phyloP scores from a whole-genome alignment of 1,284 basidiomycete genomes.

The Sporisorium graminicola region DNA sequence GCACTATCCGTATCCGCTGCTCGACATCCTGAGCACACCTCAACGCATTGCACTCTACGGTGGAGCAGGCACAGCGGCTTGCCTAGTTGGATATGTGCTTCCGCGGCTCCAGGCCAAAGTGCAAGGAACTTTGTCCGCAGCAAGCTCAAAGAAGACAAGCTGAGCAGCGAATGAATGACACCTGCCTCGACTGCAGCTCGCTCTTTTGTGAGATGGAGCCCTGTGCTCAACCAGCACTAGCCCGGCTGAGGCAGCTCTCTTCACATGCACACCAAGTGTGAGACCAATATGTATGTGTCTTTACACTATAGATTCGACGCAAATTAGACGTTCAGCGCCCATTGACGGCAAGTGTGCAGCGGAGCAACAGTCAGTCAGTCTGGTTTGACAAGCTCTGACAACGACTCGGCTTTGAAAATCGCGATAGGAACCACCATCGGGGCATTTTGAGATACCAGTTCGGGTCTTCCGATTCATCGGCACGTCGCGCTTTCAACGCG shows the following conservation, averaged over 20 bases:
- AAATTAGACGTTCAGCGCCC: background rate
- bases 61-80: constrained; percentile 13
- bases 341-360: no score
- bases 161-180: background rate
- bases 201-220: no score
- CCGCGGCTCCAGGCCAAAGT: constrained; percentile 22
- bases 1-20: constrained; percentile 54
- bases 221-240: no score
- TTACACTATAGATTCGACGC: background rate
- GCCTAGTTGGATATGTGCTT: constrained; percentile 9
- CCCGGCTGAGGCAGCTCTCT: no score
- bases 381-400: no score
- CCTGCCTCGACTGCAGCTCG: no score
- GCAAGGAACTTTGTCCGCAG: background rate
- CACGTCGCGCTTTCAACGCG: constrained; percentile 3
- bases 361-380: no score
- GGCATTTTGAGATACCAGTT: background rate
- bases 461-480: background rate
- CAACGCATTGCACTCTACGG: constrained; percentile 35
- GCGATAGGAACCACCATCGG: background rate
- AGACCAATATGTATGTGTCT: no score
- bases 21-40: constrained; percentile 32
- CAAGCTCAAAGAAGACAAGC: constrained; percentile 2
- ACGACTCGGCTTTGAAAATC: background rate
- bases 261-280: no score